A percentile compares a stretch with the other conserved stretches of the same genome.
Evolutionary conservation across 2,329 filamentous ascomycete genomes (phyloP).

Genomic region (Arthrobotrys iridis): DNA sequence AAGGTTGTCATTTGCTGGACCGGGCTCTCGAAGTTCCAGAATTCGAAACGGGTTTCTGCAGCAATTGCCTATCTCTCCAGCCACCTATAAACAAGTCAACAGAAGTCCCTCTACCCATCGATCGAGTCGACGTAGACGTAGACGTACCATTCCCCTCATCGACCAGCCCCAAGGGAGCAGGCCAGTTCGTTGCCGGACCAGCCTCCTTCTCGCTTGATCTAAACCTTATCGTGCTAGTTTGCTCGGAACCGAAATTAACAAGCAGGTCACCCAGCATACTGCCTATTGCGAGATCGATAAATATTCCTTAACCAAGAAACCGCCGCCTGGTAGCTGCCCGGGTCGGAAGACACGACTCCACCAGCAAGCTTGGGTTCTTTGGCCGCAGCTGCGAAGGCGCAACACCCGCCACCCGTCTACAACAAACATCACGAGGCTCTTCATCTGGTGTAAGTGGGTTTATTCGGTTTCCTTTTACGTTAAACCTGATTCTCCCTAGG

Average conservation of each 20-base stretch:
- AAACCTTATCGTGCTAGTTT: slow-evolving; percentile 52
- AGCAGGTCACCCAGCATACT: slow-evolving; percentile 41
- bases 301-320: slow-evolving; percentile 36
- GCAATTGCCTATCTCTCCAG: slow-evolving; percentile 22
- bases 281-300: slow-evolving; percentile 37
- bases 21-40: slow-evolving; percentile 39
- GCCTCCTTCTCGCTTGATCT: slow-evolving; percentile 54
- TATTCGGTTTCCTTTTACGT: slow-evolving; percentile 5
- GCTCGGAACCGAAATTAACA: slow-evolving; percentile 53
- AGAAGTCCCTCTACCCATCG: slow-evolving; percentile 35
- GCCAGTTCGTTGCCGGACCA: slow-evolving; percentile 35
- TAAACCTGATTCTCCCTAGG: slow-evolving; percentile 19
- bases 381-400: slow-evolving; percentile 45
- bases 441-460: slow-evolving; percentile 21
- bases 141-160: slow-evolving; percentile 23
- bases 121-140: background rate
- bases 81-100: slow-evolving; percentile 14
- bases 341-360: slow-evolving; percentile 40
- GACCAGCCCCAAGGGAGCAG: slow-evolving; percentile 31
- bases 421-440: slow-evolving; percentile 25
- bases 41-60: slow-evolving; percentile 46
- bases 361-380: slow-evolving; percentile 2
- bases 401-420: slow-evolving; percentile 45
- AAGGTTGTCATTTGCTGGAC: slow-evolving; percentile 38
- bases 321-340: slow-evolving; percentile 30